Evolutionary conservation across 2,329 filamentous ascomycete genomes (phyloP).

Genomic region (Zymoseptoria crescenta): DNA sequence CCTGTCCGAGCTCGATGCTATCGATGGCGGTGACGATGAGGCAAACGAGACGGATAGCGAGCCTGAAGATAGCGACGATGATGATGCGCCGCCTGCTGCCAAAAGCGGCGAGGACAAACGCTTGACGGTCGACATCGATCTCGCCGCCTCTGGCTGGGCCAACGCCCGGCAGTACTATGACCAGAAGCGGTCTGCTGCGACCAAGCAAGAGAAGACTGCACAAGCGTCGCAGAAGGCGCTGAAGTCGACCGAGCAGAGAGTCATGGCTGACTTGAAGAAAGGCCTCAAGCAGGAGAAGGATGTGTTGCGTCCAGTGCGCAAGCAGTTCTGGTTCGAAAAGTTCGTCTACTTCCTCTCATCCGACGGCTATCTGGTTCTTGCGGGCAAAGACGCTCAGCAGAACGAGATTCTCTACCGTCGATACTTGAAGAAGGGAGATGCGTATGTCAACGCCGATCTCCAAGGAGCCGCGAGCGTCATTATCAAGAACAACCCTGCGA

Average conservation of each 20-base stretch:
- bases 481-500: conserved; percentile 77
- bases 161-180: conserved; percentile 92
- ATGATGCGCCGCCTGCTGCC: conserved; percentile 33
- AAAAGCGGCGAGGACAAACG: conserved; percentile 33
- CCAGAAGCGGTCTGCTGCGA: conserved; percentile 72
- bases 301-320: conserved; percentile 71
- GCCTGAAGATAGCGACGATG: conserved; percentile 52
- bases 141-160: conserved; percentile 72
- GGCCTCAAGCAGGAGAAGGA: conserved; percentile 88
- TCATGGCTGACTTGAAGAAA: conserved; percentile 75
- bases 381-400: conserved; percentile 77
- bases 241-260: conserved; percentile 85
- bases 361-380: conserved; percentile 87
- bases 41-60: conserved; percentile 60
- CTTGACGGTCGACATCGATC: conserved; percentile 74
- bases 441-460: conserved; percentile 87
- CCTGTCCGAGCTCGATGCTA: conserved; percentile 61
- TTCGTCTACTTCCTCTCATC: conserved; percentile 93
- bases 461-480: conserved; percentile 77
- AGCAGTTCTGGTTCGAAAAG: conserved; percentile 93
- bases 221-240: conserved; percentile 74
- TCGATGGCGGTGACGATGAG: conserved; percentile 47
- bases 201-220: conserved; percentile 80
- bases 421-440: conserved; percentile 78
- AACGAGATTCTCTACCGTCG: conserved; percentile 85